Base-by-base conservation (phyloP, 768 basidiomycete genomes). In the Hortiboletus flavorubellus region DNA sequence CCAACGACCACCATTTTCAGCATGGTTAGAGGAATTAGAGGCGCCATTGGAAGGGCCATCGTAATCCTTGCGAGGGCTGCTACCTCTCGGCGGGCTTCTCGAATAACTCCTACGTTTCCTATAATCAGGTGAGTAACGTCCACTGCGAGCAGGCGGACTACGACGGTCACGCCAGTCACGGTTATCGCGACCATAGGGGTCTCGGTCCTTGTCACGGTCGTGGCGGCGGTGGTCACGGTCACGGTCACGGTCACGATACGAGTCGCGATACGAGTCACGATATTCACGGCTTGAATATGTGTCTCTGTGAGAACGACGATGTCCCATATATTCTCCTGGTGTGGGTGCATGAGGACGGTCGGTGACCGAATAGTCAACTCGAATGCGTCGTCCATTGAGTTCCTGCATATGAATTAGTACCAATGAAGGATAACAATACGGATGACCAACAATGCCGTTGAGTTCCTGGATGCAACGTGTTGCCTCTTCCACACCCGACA, bases 311-410 rank as follows among this genome's bases (percentile, higher is more conserved):
- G 72, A 68, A 51, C 89, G 87, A 46, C 90, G 84, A 61, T 91
- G 89, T 12, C 96, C 93, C 91, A 96, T 96, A 72, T 98, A 99
- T 75, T 97, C 92, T 57, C 96, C 96, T 5, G 96, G 96, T 10
- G 96, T 99, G 9, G 97, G 93, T 14, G 90, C 87, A 73, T 99
- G 96, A 26, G 96, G 92, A 44, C 91, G 84, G 58, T 89, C 86
- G 10, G 96, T 99, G 46, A 96, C 90, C 0, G 93, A 97, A 69
- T 90, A 99, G 68, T 98, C 96, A 35, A 99, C 97, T 53, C 96
- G 91, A 63, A 99, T 95, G 51, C 90, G 85, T 57, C 96, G 91
- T 26, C 94, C 96, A 64, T 98, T 96, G 51, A 99, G 78, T 63
- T 94, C 93, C 93, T 95, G 53, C 7, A 54, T 49, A 21, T 4